phyloP scores from a whole-genome alignment of 192 early-diverging fungal genomes.

The Backusella parvicylindrica region DNA sequence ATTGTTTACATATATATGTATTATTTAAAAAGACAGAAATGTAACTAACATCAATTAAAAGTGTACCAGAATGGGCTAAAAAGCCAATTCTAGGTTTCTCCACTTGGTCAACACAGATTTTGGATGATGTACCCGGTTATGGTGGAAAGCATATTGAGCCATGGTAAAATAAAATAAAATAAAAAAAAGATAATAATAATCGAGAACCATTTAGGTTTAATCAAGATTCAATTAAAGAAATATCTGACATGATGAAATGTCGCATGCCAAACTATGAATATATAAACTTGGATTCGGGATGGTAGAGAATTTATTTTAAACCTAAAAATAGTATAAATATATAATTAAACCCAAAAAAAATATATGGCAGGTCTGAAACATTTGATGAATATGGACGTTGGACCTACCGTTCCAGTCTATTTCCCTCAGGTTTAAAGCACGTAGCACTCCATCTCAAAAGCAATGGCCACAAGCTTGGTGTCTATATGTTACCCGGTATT shows the following conservation, averaged over 20 bases:
- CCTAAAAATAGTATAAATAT: background rate
- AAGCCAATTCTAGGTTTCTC: conserved; percentile 34
- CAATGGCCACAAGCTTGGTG: conserved; percentile 28
- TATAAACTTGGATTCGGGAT: conserved; percentile 34
- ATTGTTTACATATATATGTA: background rate
- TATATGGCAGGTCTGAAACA: background rate
- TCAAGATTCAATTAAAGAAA: conserved; percentile 16
- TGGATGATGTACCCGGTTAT: conserved; percentile 31
- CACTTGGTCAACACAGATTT: conserved; percentile 34
- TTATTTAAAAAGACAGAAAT: no score
- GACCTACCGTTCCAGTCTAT: conserved; percentile 19
- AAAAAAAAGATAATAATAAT: background rate
- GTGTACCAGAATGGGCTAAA: conserved; percentile 5
- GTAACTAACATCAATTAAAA: background rate
- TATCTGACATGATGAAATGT: conserved; percentile 22
- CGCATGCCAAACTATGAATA: conserved; percentile 27
- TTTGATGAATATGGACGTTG: conserved; percentile 27
- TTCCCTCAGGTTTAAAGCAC: conserved; percentile 15
- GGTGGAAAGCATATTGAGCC: conserved; percentile 24
- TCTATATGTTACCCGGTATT: conserved; percentile 30
- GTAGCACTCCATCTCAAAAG: conserved; percentile 8
- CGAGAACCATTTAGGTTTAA: conserved; percentile 21
- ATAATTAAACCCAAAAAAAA: background rate
- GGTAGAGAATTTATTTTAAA: background rate
- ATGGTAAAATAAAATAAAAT: background rate